These are phyloP conservation scores for Lentinus tigrinus DNA, from an alignment of 768 basidiomycete genomes.

Conservation along the genomic window DNA sequence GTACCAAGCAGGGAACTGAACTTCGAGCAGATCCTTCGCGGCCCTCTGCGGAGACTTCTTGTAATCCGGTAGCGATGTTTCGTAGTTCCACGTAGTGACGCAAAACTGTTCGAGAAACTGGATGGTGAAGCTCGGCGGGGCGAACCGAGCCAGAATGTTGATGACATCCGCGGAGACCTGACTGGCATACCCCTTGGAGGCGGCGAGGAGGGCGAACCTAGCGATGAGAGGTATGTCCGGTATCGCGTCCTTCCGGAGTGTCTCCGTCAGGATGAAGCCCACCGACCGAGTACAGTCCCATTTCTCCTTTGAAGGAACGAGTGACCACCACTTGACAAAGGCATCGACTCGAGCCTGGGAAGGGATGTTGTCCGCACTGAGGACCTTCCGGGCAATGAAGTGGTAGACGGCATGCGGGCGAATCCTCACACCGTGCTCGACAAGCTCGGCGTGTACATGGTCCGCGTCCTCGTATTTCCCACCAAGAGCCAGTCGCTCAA, in stretches of 20 bases:
- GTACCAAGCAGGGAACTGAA: conserved; percentile 4
- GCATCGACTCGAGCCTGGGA: conserved; percentile 18
- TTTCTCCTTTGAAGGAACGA: conserved; percentile 31
- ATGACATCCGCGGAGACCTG: conserved; percentile 22
- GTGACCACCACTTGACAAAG: conserved; percentile 43
- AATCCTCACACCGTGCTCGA: conserved; percentile 37
- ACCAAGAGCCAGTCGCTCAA: conserved; percentile 29
- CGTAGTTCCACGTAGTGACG: background rate
- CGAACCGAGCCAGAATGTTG: conserved; percentile 44
- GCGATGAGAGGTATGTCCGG: conserved; percentile 38
- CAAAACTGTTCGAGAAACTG: conserved; percentile 38
- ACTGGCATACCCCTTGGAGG: conserved; percentile 44
- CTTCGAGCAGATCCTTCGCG: background rate
- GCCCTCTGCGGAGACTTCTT: background rate
- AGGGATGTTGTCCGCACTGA: conserved; percentile 17
- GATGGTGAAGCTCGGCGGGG: conserved; percentile 31
- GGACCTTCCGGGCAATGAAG: conserved; percentile 32
- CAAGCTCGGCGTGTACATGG: conserved; percentile 39
- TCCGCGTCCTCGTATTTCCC: conserved; percentile 35
- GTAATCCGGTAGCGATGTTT: background rate
- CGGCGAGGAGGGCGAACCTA: conserved; percentile 43
- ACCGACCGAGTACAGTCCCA: conserved; percentile 15
- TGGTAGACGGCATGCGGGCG: conserved; percentile 35
- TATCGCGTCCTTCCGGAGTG: conserved; percentile 29
- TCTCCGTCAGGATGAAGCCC: conserved; percentile 30